Base-by-base conservation (phyloP, 2,329 filamentous ascomycete genomes). In the Hortaea werneckii region DNA sequence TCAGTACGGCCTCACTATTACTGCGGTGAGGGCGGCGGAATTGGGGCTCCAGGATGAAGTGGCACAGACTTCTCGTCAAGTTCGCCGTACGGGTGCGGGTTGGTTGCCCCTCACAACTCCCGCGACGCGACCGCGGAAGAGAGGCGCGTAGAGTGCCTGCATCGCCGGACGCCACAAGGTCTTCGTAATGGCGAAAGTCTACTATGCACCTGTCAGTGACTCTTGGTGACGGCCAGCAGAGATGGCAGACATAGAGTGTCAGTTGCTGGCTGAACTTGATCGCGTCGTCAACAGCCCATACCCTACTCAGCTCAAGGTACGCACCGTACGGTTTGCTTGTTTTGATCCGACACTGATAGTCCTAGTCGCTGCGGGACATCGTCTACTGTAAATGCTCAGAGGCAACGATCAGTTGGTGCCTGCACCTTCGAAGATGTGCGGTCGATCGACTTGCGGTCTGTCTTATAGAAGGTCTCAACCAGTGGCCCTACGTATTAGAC, bases 401-500 rank as follows among this genome's bases (percentile, higher is more conserved):
- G 11, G 47, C 54, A 10, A 61, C 63, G 5, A 62, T 79, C 10
- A 59, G 59, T 6, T 58, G 59, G 26, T 78, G 74, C 70, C 67
- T 72, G 3, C 57, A 66, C 30, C 65, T 61, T 12, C 71, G 75
- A 47, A 66, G 67, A 28, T 79, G 76, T 55, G 70, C 73, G 42
- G 58, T 77, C 40, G 60, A 63, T 8, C 58, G 62, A 20, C 60
- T 80, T 20, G 65, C 67, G 10, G 62, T 61, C n/a, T 60, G 63
- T 30, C 54, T 77, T n/a, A 57, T 73, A 29, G 69, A 75, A 48
- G 72, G 70, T 27, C 59, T 79, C 32, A 67, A 72, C 30, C 66
- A 70, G 40, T 77, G 74, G 61, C 65, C 70, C 4, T 72, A 73
- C 49, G 68, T 74, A 5, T 54, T 78, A 45, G 62, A 67, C 29